Conservation (phyloP, 1,284 basidiomycete genomes). For the Puccinia horiana region DNA sequence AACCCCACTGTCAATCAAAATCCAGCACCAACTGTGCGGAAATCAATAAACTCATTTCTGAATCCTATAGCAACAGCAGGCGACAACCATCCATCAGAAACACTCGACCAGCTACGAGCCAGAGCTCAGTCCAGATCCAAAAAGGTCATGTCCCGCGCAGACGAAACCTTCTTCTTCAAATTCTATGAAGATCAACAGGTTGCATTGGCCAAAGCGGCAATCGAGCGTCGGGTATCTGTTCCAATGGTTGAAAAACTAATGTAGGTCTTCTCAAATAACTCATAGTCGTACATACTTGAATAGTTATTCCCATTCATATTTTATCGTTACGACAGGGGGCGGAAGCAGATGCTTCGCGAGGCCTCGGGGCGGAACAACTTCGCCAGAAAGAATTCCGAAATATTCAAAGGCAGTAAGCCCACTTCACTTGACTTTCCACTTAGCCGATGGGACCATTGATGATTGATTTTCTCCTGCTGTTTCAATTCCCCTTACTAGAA, state of each 20-base stretch:
- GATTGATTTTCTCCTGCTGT: not conserved
- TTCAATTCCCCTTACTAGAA: not conserved
- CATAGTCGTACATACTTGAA: not conserved
- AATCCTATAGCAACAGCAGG: too few species aligned
- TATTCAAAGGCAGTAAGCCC: conserved; percentile 21
- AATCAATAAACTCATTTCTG: too few species aligned
- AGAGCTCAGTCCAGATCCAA: not conserved
- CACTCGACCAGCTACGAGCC: too few species aligned
- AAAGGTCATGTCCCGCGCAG: not conserved
- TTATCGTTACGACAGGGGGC: not conserved
- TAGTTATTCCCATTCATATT: too few species aligned
- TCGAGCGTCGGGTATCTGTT: not conserved
- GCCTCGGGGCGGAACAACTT: conserved; percentile 3
- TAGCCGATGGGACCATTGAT: not conserved
- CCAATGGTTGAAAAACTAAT: conserved; percentile 2
- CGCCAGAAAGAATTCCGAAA: not conserved
- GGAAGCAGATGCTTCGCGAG: not conserved
- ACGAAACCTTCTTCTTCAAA: conserved; percentile 10
- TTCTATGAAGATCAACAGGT: not conserved
- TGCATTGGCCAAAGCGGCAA: not conserved
- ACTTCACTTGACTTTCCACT: too few species aligned
- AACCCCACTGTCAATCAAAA: too few species aligned
- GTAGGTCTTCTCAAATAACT: not conserved
- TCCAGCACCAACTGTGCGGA: too few species aligned
- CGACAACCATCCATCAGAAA: too few species aligned